Evolutionary conservation across 1,284 basidiomycete genomes (phyloP).

Genomic region (Rhizoctonia solani): DNA sequence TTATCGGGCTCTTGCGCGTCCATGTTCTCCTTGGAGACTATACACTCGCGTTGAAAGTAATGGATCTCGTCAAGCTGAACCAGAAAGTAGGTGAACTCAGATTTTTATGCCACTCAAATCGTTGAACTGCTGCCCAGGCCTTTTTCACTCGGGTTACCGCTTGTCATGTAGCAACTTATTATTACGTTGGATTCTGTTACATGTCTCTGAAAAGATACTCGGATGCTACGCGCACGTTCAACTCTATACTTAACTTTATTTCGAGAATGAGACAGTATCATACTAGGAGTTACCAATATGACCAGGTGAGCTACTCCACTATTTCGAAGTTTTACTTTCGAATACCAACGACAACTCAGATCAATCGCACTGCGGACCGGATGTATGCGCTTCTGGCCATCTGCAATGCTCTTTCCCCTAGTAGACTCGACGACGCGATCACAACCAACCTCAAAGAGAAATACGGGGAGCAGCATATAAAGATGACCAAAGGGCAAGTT

Average conservation of each 20-base stretch:
- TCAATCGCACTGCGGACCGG: conserved; percentile 95
- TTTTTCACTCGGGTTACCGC: conserved; percentile 91
- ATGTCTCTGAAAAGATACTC: conserved; percentile 93
- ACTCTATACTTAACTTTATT: conserved; percentile 91
- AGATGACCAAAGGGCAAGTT: conserved; percentile 78
- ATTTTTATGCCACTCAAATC: conserved; percentile 39
- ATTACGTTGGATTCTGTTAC: conserved; percentile 96
- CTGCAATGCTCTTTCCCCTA: conserved; percentile 89
- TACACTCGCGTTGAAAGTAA: conserved; percentile 91
- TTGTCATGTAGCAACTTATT: conserved; percentile 92
- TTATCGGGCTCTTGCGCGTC: conserved; percentile 93
- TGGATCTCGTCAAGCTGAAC: conserved; percentile 90
- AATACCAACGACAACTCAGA: conserved; percentile 52
- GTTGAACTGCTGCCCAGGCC: conserved; percentile 51
- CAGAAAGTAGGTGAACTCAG: conserved; percentile 60
- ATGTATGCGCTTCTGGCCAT: conserved; percentile 97
- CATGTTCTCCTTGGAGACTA: conserved; percentile 97
- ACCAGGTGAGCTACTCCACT: conserved; percentile 62
- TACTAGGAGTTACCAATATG: conserved; percentile 94
- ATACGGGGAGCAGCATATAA: conserved; percentile 87
- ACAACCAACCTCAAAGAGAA: conserved; percentile 91
- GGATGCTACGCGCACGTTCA: conserved; percentile 92
- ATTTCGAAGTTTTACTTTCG: background rate
- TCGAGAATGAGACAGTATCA: conserved; percentile 93
- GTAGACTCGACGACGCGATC: conserved; percentile 91